Base-by-base conservation (phyloP, 2,329 filamentous ascomycete genomes). In the Fusarium multiceps region DNA sequence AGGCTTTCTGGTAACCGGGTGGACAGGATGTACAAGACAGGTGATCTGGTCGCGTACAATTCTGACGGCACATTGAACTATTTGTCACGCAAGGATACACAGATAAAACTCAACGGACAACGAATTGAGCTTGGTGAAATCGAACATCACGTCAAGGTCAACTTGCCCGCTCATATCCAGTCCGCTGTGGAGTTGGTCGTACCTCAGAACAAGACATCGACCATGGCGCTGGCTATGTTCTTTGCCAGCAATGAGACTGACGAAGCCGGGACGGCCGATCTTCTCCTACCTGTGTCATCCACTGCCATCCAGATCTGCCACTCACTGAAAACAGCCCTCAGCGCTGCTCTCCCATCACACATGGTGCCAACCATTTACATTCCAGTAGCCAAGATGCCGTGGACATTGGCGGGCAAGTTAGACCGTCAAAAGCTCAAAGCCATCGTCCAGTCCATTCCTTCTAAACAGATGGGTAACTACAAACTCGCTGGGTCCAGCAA, bases 51-150 rank as follows among this genome's bases (percentile, higher is more conserved):
- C 4, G 69, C 72, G 27, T 84, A 84, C 41, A 76, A 81, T 37
- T 69, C 75, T 0, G 80, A 85, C 41, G 82, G 83, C 0, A 74
- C 75, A 7, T 68, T 87, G 7, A 72, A 78, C 0, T 86, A 82
- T 41, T 63, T 86, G 20, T 85, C 85, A 16, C 81, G 88, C 16
- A 88, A 87, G 65, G 88, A 90, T 66, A 82, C 82, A 0, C 88
- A 90, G 72, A 82, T 89, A 48, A 90, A 90, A 73, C 77, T 90
- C 8, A 82, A 84, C 13, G 90, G 90, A 13, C 88, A 85, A 60
- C 78, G 87, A 32, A 81, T 88, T 43, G 89, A 87, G 76, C 79
- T 87, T 6, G 74, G 68, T 0, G 79, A 80, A 20, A 82, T 85
- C 13, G 83, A 85, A 61, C 78, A 81, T 57, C 79, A 84, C 59